Percentiles rank a stretch among this genome's conserved stretches.
Conservation (phyloP, 495 filamentous ascomycete species). For the Penicillium egyptiacum region DNA sequence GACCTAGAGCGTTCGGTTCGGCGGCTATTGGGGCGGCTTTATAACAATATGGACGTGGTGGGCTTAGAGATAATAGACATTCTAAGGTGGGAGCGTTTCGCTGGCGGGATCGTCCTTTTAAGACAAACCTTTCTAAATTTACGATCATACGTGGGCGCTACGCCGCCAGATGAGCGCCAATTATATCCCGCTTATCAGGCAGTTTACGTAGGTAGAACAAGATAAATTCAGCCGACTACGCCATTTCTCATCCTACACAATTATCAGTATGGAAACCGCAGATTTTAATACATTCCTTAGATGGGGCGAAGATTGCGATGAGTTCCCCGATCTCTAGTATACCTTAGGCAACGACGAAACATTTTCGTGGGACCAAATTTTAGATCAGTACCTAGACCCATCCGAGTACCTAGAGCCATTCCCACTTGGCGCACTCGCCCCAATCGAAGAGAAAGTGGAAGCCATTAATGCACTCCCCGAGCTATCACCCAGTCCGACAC, state of each 20-base stretch:
- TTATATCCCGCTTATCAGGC: background rate
- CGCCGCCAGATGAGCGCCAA: background rate
- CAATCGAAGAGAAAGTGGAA: slow-evolving; percentile 3
- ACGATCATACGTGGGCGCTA: slow-evolving; percentile 1
- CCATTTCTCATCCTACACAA: slow-evolving; percentile 1
- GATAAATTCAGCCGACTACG: background rate
- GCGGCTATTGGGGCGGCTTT: slow-evolving; percentile 1
- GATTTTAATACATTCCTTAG: slow-evolving; percentile 1
- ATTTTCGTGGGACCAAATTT: slow-evolving; percentile 1
- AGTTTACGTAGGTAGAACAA: background rate
- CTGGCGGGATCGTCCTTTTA: background rate
- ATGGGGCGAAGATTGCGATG: background rate
- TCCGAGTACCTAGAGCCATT: background rate
- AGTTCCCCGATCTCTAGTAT: slow-evolving; percentile 2
- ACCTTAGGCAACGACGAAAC: background rate
- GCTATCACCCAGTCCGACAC: background rate
- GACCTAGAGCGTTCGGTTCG: slow-evolving; percentile 9
- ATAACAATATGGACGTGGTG: background rate
- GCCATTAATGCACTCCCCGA: background rate
- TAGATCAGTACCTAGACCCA: background rate
- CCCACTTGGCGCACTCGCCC: background rate
- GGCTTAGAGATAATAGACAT: slow-evolving; percentile 5
- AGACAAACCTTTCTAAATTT: background rate
- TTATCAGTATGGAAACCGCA: background rate
- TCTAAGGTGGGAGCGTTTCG: slow-evolving; percentile 2